Percentiles rank a stretch among this genome's conserved stretches.
Evolutionary conservation across 108 stramenopile genomes (phyloP).

Genomic region (Hondaea fermentalgiana): DNA sequence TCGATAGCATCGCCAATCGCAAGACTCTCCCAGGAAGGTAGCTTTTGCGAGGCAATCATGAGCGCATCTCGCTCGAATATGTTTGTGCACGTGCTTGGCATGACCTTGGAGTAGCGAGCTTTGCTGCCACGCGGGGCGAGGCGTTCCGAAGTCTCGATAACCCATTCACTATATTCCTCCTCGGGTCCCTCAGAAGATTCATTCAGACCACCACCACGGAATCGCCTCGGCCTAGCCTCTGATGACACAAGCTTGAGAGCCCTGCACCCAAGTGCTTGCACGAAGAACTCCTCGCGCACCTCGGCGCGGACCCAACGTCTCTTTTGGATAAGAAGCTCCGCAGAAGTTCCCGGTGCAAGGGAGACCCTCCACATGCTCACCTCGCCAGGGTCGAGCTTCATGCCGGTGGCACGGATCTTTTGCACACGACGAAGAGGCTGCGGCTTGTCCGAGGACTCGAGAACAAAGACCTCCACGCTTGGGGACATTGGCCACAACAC

Average conservation of each 20-base stretch:
- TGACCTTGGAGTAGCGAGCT: not conserved
- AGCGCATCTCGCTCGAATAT: not conserved
- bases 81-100: not conserved
- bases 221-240: not conserved
- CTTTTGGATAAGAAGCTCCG: not conserved
- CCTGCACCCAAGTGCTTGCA: not conserved
- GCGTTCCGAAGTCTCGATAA: not conserved
- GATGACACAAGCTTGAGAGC: not conserved
- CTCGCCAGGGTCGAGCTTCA: not conserved
- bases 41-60: not conserved
- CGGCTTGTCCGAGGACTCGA: no score
- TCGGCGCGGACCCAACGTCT: not conserved
- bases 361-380: not conserved
- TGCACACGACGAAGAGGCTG: no score
- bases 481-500: not conserved
- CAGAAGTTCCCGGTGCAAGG: not conserved
- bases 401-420: not conserved
- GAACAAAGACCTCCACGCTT: no score
- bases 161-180: not conserved
- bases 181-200: not conserved
- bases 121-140: not conserved
- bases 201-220: not conserved
- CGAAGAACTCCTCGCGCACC: not conserved
- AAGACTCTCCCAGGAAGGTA: not conserved
- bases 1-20: not conserved